These are phyloP conservation scores for Comarum palustre DNA, from an alignment of 306 rosid species.

Conservation along the genomic window DNA sequence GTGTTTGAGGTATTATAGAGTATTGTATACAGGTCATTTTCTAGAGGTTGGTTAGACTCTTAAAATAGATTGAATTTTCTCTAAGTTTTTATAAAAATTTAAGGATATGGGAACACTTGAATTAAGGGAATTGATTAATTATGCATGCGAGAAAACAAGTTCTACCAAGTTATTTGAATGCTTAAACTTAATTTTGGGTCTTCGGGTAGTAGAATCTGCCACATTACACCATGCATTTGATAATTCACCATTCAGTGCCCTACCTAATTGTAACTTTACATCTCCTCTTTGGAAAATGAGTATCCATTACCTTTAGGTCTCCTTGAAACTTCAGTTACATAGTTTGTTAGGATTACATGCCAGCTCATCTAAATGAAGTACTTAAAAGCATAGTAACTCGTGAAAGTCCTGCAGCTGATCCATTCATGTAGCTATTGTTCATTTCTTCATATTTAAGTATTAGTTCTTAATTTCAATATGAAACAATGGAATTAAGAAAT, in stretches of 20 bases:
- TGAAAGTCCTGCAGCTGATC: not conserved
- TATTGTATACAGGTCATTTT: not conserved
- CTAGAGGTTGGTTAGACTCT: not conserved
- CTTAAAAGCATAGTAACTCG: not conserved
- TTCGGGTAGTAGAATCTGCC: not conserved
- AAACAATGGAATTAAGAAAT: not conserved
- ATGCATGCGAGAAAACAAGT: not conserved
- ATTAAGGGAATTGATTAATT: not conserved
- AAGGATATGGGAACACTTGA: not conserved
- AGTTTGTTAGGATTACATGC: not conserved
- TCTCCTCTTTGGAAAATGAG: not conserved
- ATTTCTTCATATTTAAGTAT: not conserved
- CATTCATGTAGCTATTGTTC: not conserved
- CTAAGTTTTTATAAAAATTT: not conserved
- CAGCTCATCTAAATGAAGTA: not conserved
- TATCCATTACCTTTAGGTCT: not conserved
- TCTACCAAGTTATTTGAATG: not conserved
- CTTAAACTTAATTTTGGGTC: not conserved
- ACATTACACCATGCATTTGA: not conserved
- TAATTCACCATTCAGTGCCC: not conserved
- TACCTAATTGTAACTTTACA: not conserved
- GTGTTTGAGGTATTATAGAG: not conserved
- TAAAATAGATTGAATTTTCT: not conserved
- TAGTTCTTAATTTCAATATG: not conserved
- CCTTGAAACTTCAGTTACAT: not conserved